Conservation (phyloP, 345 rosid species). For the Rhodamnia rubescens region DNA sequence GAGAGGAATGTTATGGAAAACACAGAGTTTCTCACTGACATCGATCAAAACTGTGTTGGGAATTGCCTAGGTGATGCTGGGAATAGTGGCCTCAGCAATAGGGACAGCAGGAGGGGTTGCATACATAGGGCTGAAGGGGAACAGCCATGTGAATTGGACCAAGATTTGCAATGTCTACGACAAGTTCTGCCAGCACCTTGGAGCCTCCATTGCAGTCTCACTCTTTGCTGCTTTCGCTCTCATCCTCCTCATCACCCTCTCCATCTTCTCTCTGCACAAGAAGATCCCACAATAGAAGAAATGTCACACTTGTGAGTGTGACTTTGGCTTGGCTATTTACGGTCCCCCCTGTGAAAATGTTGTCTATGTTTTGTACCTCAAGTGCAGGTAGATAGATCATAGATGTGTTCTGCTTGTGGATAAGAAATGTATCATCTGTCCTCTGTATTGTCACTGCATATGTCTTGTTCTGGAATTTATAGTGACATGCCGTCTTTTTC, state of each 20-base stretch:
- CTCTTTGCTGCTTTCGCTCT: conserved; percentile 51
- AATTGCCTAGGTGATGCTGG: conserved; percentile 48
- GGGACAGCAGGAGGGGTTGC: conserved; percentile 70
- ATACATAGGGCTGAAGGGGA: conserved; percentile 64
- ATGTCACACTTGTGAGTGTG: too few species aligned
- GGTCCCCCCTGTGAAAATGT: neutral
- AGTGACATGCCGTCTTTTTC: neutral
- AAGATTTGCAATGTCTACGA: conserved; percentile 46
- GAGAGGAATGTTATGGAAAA: too few species aligned
- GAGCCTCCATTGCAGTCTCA: conserved; percentile 28
- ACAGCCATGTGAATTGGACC: conserved; percentile 30
- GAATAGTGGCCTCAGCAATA: conserved; percentile 65
- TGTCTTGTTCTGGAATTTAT: neutral
- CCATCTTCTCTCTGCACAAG: conserved; percentile 34
- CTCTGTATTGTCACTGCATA: neutral
- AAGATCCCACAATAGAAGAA: conserved; percentile 18
- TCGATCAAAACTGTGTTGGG: neutral
- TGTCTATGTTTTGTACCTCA: neutral
- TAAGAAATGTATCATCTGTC: neutral
- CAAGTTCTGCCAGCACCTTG: conserved; percentile 54
- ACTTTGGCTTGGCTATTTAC: neutral
- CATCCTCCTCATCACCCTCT: conserved; percentile 34
- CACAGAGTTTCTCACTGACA: neutral
- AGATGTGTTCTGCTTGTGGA: neutral
- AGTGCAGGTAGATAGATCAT: neutral